A percentile compares a stretch with the other conserved stretches of the same genome.
Evolutionary conservation across 2,329 filamentous ascomycete genomes (phyloP).

Genomic region (Fusarium verticillioides): DNA sequence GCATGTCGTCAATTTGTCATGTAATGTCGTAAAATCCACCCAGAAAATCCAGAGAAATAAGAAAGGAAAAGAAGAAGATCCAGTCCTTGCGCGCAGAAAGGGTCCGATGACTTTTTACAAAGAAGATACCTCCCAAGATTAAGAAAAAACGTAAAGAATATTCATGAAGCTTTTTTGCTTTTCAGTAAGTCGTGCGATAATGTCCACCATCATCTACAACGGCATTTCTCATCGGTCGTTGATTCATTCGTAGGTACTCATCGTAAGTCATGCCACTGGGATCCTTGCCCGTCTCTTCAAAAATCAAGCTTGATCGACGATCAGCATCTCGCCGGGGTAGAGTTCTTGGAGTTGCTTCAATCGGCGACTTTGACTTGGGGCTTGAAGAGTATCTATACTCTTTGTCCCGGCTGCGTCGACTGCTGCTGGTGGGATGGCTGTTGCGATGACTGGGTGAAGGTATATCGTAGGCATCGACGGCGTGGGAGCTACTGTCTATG

Average conservation of each 20-base stretch:
- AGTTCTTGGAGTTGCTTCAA: constrained; percentile 33
- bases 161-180: constrained; percentile 6
- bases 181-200: constrained; percentile 27
- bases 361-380: constrained; percentile 25
- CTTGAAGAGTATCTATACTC: constrained; percentile 46
- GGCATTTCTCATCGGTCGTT: constrained; percentile 25
- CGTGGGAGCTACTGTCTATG: constrained; percentile 18
- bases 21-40: neutral
- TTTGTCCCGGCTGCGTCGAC: constrained; percentile 41
- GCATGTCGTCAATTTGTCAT: constrained; percentile 28
- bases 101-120: constrained; percentile 10
- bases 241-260: constrained; percentile 36
- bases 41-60: neutral
- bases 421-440: constrained; percentile 16
- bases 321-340: constrained; percentile 21
- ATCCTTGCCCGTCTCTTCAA: constrained; percentile 29
- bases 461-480: constrained; percentile 25
- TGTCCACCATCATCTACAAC: constrained; percentile 32
- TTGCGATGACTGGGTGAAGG: constrained; percentile 16
- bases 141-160: neutral
- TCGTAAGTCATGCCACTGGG: constrained; percentile 37
- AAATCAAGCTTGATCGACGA: constrained; percentile 30
- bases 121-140: neutral
- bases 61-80: neutral
- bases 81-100: neutral